Evolutionary conservation across 768 basidiomycete species (phyloP), one percentile per base, ranked within the genome.

Genomic region (Kwoniella shandongensis): DNA sequence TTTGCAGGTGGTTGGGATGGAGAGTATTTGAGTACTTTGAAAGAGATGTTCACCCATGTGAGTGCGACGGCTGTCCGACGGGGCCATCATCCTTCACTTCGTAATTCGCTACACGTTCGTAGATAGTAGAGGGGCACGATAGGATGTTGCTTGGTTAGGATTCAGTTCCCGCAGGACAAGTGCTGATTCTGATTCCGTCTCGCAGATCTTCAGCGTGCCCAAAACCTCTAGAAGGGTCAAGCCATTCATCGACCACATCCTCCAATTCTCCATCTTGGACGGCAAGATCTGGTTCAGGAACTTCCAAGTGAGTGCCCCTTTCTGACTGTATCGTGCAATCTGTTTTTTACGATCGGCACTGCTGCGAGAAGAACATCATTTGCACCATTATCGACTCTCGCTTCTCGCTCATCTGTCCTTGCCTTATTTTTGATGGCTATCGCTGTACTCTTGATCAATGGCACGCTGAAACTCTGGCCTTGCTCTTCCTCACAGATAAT

Each of bases 281-380:
- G 83, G 83, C 70, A 98, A 96, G 76, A 91, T 98, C 64, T 99
- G 96, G 96, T 98, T 98, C 81, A 85, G 96, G 64, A 98, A 98
- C 78, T 99, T 88, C 80, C 96, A 99, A 83, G 91, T 92, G 56
- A 63, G 80, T 72, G 39, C 59, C 27, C 23, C 11, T 4, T 17
- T 26, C 11, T n/a, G n/a, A n/a, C n/a, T n/a, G n/a, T n/a, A 38
- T 38, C n/a, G n/a, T n/a, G n/a, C n/a, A n/a, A n/a, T n/a, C n/a
- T n/a, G n/a, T n/a, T n/a, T n/a, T n/a, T n/a, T n/a, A n/a, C n/a
- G n/a, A n/a, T n/a, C n/a, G n/a, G n/a, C n/a, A n/a, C n/a, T n/a
- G n/a, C n/a, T n/a, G n/a, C n/a, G n/a, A n/a, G n/a, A n/a, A n/a
- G n/a, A n/a, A n/a, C n/a, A n/a, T n/a, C n/a, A n/a, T n/a, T n/a